These are phyloP conservation scores for Micractinium sp. DNA, from an alignment of 139 green algal species.

Conservation along the genomic window DNA sequence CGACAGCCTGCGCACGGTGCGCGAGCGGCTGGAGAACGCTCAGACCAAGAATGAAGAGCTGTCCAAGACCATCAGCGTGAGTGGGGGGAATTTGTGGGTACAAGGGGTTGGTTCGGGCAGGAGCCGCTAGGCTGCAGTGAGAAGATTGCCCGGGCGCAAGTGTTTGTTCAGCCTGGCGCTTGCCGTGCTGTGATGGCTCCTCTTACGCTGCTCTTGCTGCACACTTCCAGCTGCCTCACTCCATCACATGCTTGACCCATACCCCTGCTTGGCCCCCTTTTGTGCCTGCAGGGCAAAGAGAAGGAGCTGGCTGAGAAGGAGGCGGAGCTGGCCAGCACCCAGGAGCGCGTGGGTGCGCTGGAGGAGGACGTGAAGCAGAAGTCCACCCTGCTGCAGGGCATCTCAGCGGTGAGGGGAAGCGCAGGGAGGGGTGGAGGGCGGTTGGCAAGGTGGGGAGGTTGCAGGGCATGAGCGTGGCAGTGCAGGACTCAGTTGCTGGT, in stretches of 20 bases:
- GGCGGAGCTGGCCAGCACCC: background rate
- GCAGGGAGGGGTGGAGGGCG: background rate
- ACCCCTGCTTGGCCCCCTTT: background rate
- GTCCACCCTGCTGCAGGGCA: slow-evolving; percentile 2
- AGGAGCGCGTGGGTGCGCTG: background rate
- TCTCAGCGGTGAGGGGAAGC: background rate
- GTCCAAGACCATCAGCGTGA: slow-evolving; percentile 6
- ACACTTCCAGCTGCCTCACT: background rate
- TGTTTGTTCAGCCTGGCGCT: background rate
- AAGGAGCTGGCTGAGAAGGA: slow-evolving; percentile 3
- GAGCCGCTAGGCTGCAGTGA: background rate
- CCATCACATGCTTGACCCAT: background rate
- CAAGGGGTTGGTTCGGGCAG: background rate
- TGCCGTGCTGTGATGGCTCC: background rate
- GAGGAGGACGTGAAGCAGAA: background rate
- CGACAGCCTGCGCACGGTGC: slow-evolving; percentile 7
- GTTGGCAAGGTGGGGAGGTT: background rate
- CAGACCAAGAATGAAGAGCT: background rate
- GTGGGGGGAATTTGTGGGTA: background rate
- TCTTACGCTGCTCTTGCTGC: background rate
- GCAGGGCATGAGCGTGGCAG: background rate
- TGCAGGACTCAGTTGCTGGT: background rate
- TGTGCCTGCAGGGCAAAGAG: slow-evolving; percentile 13
- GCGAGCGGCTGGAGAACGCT: background rate
- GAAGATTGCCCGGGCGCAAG: background rate